Evolutionary conservation across 2,329 filamentous ascomycete genomes (phyloP).

Genomic region (Alternaria ventricosa): DNA sequence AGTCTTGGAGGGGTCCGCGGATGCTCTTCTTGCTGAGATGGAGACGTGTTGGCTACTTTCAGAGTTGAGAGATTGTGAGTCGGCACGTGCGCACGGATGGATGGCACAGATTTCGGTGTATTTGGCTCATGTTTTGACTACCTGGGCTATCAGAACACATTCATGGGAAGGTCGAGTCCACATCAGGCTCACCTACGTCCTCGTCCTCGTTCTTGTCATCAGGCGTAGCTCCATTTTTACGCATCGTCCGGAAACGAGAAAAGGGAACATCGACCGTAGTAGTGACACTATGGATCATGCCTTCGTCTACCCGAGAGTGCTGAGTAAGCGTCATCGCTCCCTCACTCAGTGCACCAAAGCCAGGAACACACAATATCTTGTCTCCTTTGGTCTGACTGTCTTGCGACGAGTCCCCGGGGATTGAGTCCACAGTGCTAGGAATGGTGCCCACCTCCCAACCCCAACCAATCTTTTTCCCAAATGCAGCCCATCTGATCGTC

Average conservation of each 20-base stretch:
- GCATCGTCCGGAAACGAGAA: conserved; percentile 42
- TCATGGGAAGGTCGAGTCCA: background rate
- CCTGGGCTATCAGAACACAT: conserved; percentile 13
- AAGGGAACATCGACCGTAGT: conserved; percentile 60
- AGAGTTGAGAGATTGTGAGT: background rate
- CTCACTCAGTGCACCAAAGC: conserved; percentile 70
- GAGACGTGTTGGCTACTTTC: background rate
- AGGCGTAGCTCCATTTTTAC: background rate
- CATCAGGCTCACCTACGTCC: conserved; percentile 19
- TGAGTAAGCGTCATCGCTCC: conserved; percentile 53
- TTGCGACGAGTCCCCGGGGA: conserved; percentile 34
- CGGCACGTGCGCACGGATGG: background rate
- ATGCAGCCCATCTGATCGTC: background rate
- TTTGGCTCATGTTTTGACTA: conserved; percentile 3
- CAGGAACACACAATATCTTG: conserved; percentile 16
- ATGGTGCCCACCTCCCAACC: conserved; percentile 50
- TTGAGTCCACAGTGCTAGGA: conserved; percentile 53
- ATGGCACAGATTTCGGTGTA: background rate
- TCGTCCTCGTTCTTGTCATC: background rate
- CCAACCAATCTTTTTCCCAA: conserved; percentile 9
- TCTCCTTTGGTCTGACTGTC: background rate
- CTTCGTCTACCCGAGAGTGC: background rate
- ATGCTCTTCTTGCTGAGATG: background rate
- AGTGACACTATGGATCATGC: conserved; percentile 13
- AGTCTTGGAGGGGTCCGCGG: conserved; percentile 1